Evolutionary conservation across 2,329 filamentous ascomycete species (phyloP).

Genomic region (Chrysoporthe deuterocubensis): DNA sequence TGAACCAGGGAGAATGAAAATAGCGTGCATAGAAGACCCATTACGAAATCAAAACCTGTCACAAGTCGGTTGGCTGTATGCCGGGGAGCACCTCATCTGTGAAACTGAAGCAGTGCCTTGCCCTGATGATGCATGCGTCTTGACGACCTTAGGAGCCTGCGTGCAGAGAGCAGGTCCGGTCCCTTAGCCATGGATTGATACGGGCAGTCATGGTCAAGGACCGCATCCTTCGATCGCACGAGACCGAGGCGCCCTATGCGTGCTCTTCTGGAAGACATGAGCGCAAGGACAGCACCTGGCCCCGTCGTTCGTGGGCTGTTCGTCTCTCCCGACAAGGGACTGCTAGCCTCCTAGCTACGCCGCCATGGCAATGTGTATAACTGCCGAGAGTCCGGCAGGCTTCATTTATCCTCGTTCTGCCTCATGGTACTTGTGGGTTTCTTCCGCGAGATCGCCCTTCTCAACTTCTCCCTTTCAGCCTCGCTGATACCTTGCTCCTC

Average conservation of each 20-base stretch:
- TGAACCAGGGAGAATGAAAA: slow-evolving; percentile 7
- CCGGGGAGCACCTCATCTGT: not conserved
- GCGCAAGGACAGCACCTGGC: not conserved
- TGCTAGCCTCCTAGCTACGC: not conserved
- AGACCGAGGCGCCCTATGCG: not conserved
- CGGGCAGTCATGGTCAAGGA: not conserved
- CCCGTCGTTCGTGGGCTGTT: not conserved
- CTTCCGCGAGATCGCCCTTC: not conserved
- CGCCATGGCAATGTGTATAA: not conserved
- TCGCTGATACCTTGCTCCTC: slow-evolving; percentile 2
- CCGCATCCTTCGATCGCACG: not conserved
- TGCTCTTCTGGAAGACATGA: not conserved
- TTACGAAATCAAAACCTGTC: slow-evolving; percentile 3
- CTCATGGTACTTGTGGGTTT: not conserved
- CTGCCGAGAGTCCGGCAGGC: not conserved
- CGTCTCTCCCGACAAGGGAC: not conserved
- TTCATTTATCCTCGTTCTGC: not conserved
- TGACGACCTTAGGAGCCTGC: no score
- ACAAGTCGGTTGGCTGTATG: not conserved
- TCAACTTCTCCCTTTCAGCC: not conserved
- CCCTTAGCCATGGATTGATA: no score
- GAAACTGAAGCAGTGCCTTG: not conserved
- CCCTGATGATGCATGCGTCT: no score
- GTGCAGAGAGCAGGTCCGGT: no score
- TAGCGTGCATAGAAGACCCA: slow-evolving; percentile 18